Evolutionary conservation across 371 early-diverging fungal genomes (phyloP).

Genomic region (Lichtheimia ornata): DNA sequence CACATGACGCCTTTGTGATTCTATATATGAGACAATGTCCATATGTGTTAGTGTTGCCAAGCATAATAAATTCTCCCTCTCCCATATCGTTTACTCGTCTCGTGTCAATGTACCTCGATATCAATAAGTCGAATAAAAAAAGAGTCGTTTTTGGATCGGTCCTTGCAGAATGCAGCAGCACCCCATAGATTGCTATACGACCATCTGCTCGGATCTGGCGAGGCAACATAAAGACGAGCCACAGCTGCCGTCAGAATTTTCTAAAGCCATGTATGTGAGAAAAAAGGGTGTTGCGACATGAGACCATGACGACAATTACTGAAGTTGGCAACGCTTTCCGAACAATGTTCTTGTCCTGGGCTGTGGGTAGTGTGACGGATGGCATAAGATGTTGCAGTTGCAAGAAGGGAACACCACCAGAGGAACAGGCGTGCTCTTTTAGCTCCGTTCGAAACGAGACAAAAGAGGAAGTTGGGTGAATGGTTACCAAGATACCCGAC

Average conservation of each 20-base stretch:
- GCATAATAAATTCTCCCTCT: background rate
- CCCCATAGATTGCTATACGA: conserved; percentile 76
- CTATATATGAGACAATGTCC: conserved; percentile 17
- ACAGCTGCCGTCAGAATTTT: conserved; percentile 84
- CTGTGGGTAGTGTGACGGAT: conserved; percentile 24
- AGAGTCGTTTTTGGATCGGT: conserved; percentile 53
- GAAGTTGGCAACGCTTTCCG: conserved; percentile 43
- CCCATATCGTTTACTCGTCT: background rate
- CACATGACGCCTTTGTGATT: conserved; percentile 66
- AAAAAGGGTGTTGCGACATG: background rate
- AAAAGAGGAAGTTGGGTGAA: background rate
- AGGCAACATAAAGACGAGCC: conserved; percentile 82
- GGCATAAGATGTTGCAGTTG: conserved; percentile 13
- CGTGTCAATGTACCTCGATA: conserved; percentile 51
- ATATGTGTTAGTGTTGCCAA: background rate
- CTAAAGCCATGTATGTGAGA: conserved; percentile 30
- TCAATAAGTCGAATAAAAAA: conserved; percentile 81
- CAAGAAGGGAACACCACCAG: background rate
- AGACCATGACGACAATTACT: conserved; percentile 17
- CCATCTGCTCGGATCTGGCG: conserved; percentile 71
- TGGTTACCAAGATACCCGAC: background rate
- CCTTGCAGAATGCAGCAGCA: conserved; percentile 73
- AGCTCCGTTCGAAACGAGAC: conserved; percentile 1
- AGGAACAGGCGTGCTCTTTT: background rate
- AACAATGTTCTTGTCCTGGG: conserved; percentile 41